Conservation (phyloP, 768 basidiomycete genomes). For the Crassisporium funariophilum region DNA sequence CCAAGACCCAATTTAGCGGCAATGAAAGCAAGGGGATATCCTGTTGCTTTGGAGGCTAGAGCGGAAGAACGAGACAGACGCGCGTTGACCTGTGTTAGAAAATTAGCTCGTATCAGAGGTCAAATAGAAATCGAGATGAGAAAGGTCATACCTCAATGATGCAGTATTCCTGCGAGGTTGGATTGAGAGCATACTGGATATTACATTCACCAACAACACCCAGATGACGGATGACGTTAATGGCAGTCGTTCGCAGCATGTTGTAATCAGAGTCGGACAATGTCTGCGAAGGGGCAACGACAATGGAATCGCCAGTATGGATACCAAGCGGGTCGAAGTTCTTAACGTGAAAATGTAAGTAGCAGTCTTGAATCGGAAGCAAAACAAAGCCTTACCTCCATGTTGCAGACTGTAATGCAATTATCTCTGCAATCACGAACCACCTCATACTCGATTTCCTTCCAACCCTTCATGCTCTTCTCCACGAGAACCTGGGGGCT, state of each 20-base stretch:
- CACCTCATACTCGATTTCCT: slow-evolving; percentile 99
- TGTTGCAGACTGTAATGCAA: slow-evolving; percentile 99
- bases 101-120: background rate
- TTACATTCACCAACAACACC: slow-evolving; percentile 99
- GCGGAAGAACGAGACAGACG: slow-evolving; percentile 97
- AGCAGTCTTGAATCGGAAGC: no score
- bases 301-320: slow-evolving; percentile 98
- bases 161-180: slow-evolving; percentile 93
- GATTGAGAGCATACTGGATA: slow-evolving; percentile 98
- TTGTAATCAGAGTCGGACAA: slow-evolving; percentile 99
- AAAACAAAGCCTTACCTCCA: slow-evolving; percentile 79
- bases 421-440: slow-evolving; percentile 97
- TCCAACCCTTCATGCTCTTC: slow-evolving; percentile 99
- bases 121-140: background rate
- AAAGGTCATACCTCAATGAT: slow-evolving; percentile 80
- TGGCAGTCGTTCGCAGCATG: slow-evolving; percentile 97
- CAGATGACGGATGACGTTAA: slow-evolving; percentile 98
- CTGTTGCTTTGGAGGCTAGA: slow-evolving; percentile 96
- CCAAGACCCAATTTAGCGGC: slow-evolving; percentile 97
- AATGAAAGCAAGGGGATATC: slow-evolving; percentile 97
- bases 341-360: slow-evolving; percentile 41
- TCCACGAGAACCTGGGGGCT: slow-evolving; percentile 99
- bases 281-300: slow-evolving; percentile 96
- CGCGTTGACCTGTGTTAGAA: slow-evolving; percentile 69
- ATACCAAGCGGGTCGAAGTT: slow-evolving; percentile 99